Evolutionary conservation across 768 basidiomycete species (phyloP).

Genomic region (Russula sp.): DNA sequence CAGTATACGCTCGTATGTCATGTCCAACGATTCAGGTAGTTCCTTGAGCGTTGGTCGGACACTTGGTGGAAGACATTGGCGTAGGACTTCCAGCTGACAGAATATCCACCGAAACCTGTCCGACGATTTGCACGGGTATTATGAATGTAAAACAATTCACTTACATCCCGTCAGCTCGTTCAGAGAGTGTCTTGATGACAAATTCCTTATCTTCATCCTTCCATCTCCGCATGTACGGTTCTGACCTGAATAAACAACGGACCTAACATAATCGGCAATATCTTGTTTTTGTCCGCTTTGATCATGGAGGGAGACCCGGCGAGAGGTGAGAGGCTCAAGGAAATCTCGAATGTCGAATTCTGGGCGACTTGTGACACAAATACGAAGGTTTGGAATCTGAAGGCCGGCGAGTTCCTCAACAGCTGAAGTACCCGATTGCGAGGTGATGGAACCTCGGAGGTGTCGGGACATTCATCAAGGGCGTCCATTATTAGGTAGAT

Average conservation of each 20-base stretch:
- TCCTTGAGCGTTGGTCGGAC: neutral
- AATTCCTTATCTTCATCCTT: neutral
- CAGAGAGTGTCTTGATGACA: neutral
- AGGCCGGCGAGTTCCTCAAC: neutral
- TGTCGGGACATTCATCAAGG: neutral
- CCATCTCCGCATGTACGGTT: neutral
- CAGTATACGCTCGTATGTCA: conserved; percentile 1
- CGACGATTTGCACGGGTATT: neutral
- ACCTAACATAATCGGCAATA: neutral
- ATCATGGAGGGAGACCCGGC: neutral
- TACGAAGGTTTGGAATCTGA: neutral
- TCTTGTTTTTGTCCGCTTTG: conserved; percentile 8
- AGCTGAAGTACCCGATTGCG: neutral
- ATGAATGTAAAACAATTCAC: neutral
- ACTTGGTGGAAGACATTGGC: neutral
- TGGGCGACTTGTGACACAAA: conserved; percentile 9
- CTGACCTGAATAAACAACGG: neutral
- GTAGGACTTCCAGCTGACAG: neutral
- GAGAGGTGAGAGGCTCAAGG: neutral
- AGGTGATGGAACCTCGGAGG: neutral
- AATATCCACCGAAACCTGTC: neutral
- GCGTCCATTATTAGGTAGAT: conserved; percentile 1
- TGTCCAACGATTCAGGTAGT: neutral
- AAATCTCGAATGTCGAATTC: conserved; percentile 3
- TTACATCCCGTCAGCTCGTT: neutral